phyloP scores from a whole-genome alignment of 2,329 filamentous ascomycete species.

The Alternaria sp. region DNA sequence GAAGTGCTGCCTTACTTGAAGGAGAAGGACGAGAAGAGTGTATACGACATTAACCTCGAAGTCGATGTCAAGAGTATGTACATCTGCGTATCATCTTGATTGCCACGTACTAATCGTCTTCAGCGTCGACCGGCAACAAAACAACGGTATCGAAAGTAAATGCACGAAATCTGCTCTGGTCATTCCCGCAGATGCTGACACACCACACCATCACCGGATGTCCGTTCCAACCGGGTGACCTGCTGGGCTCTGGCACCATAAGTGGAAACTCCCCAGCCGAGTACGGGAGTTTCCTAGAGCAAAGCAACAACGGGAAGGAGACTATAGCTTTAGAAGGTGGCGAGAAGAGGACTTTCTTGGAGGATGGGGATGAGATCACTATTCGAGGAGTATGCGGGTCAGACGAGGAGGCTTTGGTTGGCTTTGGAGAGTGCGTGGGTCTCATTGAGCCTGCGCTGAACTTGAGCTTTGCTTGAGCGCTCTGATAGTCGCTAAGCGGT shows the following conservation, averaged over 20 bases:
- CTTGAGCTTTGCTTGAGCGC: constrained; percentile 22
- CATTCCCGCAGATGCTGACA: constrained; percentile 81
- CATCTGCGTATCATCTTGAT: background rate
- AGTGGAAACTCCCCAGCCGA: constrained; percentile 65
- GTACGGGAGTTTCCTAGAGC: constrained; percentile 74
- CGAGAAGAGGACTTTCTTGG: constrained; percentile 72
- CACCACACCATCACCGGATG: constrained; percentile 81
- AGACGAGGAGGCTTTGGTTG: constrained; percentile 70
- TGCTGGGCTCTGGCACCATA: constrained; percentile 82
- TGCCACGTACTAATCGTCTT: constrained; percentile 18
- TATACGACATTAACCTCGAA: constrained; percentile 73
- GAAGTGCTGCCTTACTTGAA: constrained; percentile 68
- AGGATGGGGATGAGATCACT: constrained; percentile 75
- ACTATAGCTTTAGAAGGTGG: constrained; percentile 67
- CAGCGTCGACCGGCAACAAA: constrained; percentile 56
- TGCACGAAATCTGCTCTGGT: constrained; percentile 76
- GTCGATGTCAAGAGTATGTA: constrained; percentile 64
- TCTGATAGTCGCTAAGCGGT: background rate
- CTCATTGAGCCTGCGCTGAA: constrained; percentile 58
- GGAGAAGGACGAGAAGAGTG: constrained; percentile 64
- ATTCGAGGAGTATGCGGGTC: constrained; percentile 70
- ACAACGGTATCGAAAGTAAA: constrained; percentile 67
- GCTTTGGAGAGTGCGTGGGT: constrained; percentile 77
- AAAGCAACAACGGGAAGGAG: constrained; percentile 72
- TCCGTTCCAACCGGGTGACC: constrained; percentile 73